Conservation (phyloP, 139 green algal genomes). For the Chlorokybus atmophyticus region DNA sequence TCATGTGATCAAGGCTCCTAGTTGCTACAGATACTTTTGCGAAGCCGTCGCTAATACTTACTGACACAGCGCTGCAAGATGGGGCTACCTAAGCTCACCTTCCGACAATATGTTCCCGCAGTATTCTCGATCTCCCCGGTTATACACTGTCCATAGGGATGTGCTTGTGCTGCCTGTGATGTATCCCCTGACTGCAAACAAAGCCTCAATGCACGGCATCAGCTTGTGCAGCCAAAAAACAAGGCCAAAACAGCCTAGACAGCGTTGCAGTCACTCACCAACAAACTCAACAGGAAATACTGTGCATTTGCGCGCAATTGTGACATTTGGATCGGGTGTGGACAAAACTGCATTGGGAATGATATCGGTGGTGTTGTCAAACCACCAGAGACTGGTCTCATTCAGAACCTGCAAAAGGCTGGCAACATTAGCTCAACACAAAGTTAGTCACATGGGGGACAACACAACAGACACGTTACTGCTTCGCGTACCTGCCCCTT, state of each 20-base stretch:
- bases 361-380: slow-evolving; percentile 63
- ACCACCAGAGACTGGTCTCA: slow-evolving; percentile 91
- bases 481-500: slow-evolving; percentile 86
- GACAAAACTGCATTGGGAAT: slow-evolving; percentile 66
- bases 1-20: too few species aligned
- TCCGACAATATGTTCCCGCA: slow-evolving; percentile 91
- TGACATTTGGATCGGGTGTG: slow-evolving; percentile 80
- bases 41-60: too few species aligned
- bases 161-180: slow-evolving; percentile 93
- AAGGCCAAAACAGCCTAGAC: slow-evolving; percentile 1
- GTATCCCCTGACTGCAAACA: slow-evolving; percentile 61
- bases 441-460: too few species aligned
- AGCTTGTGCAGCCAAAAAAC: neutral
- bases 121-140: slow-evolving; percentile 65
- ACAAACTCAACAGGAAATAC: slow-evolving; percentile 98
- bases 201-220: neutral
- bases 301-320: slow-evolving; percentile 78
- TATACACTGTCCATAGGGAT: slow-evolving; percentile 96
- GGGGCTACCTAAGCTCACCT: too few species aligned
- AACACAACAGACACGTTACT: too few species aligned
- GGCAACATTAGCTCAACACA: too few species aligned
- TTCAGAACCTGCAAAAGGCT: slow-evolving; percentile 95
- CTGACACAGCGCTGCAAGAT: slow-evolving; percentile 14
- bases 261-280: neutral
- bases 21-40: too few species aligned